Evolutionary conservation across 257 asterid genomes (phyloP).

Genomic region (Haberlea rhodopensis): DNA sequence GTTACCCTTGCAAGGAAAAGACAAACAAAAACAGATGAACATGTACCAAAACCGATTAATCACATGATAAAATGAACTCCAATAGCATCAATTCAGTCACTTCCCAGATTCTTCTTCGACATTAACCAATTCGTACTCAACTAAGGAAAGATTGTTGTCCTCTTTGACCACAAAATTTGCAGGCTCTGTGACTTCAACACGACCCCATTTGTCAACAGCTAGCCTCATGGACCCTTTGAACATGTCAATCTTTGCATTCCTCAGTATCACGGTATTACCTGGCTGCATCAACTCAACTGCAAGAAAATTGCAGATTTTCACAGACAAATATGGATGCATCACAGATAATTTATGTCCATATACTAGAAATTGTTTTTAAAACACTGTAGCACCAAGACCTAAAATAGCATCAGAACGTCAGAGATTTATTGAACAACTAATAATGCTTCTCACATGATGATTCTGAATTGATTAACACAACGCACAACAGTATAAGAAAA

Average conservation of each 20-base stretch:
- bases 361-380: conserved; percentile 23
- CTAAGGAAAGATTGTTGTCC: conserved; percentile 72
- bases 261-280: not conserved
- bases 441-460: not conserved
- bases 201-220: conserved; percentile 85
- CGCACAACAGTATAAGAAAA: not conserved
- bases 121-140: conserved; percentile 78
- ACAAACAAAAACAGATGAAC: conserved; percentile 31
- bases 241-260: not conserved
- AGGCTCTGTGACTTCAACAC: conserved; percentile 63
- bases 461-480: not conserved
- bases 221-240: conserved; percentile 55
- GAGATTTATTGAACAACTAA: conserved; percentile 51
- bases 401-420: conserved; percentile 60
- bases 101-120: conserved; percentile 56
- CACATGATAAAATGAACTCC: conserved; percentile 30
- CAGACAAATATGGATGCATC: not conserved
- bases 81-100: conserved; percentile 26
- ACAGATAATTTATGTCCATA: not conserved
- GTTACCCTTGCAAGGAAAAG: conserved; percentile 24
- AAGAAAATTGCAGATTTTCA: not conserved
- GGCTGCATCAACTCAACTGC: not conserved
- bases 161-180: conserved; percentile 63
- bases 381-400: conserved; percentile 58
- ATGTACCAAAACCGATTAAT: conserved; percentile 45